These are phyloP conservation scores for Serendipita indica DNA, from an alignment of 768 basidiomycete genomes.

Conservation along the genomic window DNA sequence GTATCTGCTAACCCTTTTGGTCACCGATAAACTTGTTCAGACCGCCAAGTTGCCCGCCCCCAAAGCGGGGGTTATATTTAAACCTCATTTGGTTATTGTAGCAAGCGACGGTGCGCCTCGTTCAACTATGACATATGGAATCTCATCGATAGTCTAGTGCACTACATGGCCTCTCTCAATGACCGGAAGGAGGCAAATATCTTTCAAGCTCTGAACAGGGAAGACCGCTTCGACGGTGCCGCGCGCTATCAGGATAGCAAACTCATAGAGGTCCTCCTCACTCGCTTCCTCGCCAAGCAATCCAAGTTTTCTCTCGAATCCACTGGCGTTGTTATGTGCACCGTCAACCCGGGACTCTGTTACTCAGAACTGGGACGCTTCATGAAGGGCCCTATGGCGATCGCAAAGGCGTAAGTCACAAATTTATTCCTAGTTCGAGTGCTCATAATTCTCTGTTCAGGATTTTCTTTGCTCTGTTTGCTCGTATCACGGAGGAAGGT, in stretches of 20 bases:
- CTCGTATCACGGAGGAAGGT: neutral
- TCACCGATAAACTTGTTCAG: neutral
- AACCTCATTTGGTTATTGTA: constrained; percentile 1
- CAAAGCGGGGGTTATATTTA: neutral
- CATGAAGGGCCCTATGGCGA: neutral
- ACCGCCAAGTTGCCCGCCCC: neutral
- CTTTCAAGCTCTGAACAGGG: constrained; percentile 5
- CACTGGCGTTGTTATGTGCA: constrained; percentile 2
- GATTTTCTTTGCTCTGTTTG: neutral
- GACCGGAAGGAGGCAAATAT: neutral
- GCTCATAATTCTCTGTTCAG: neutral
- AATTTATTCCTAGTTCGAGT: neutral
- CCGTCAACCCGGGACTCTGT: constrained; percentile 11
- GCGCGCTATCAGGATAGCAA: neutral
- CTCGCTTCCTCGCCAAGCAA: neutral
- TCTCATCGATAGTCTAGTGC: neutral
- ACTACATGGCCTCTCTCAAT: neutral
- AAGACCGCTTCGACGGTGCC: neutral
- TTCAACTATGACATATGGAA: neutral
- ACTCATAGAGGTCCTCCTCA: neutral
- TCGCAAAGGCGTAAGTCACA: neutral
- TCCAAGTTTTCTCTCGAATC: neutral
- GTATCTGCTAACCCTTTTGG: neutral
- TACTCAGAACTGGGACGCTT: constrained; percentile 10
- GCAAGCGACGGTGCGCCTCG: neutral